These are phyloP conservation scores for Aureobasidium uvarum DNA, from an alignment of 2,329 filamentous ascomycete species.

Conservation along the genomic window DNA sequence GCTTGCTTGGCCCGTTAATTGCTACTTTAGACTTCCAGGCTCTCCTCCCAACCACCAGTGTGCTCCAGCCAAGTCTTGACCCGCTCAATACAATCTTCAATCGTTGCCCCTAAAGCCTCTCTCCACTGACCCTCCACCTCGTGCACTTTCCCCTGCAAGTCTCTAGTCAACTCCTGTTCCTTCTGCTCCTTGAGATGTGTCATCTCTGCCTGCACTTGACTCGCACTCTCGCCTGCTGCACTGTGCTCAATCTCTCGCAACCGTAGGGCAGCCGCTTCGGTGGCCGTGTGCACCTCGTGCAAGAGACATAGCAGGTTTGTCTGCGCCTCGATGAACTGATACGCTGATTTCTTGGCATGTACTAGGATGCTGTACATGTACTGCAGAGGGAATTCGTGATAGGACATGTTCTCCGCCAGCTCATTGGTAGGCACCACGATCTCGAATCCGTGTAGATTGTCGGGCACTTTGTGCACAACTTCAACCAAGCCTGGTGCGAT, in stretches of 20 bases:
- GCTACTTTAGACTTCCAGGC: slow-evolving; percentile 33
- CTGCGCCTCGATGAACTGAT: slow-evolving; percentile 96
- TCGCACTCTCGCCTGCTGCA: slow-evolving; percentile 41
- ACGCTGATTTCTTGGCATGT: slow-evolving; percentile 87
- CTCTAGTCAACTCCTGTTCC: slow-evolving; percentile 70
- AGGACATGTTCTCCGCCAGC: slow-evolving; percentile 80
- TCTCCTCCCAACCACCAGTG: slow-evolving; percentile 85
- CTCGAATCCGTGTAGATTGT: slow-evolving; percentile 55
- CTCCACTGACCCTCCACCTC: slow-evolving; percentile 90
- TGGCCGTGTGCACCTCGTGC: slow-evolving; percentile 82
- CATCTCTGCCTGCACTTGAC: slow-evolving; percentile 50
- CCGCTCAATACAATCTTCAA: slow-evolving; percentile 69
- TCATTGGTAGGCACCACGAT: slow-evolving; percentile 77
- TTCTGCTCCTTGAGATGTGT: slow-evolving; percentile 63
- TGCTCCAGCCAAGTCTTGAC: slow-evolving; percentile 71
- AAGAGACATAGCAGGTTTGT: slow-evolving; percentile 85
- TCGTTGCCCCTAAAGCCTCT: slow-evolving; percentile 75
- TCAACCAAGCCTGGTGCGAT: slow-evolving; percentile 80
- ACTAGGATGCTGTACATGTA: slow-evolving; percentile 83
- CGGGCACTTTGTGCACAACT: slow-evolving; percentile 76
- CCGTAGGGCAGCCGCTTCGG: slow-evolving; percentile 66
- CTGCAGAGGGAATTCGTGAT: slow-evolving; percentile 77
- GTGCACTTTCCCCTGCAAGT: slow-evolving; percentile 89
- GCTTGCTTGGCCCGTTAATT: neutral
- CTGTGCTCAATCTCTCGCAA: slow-evolving; percentile 64